Conservation (phyloP, 306 rosid genomes). For the Fragaria ananassa region DNA sequence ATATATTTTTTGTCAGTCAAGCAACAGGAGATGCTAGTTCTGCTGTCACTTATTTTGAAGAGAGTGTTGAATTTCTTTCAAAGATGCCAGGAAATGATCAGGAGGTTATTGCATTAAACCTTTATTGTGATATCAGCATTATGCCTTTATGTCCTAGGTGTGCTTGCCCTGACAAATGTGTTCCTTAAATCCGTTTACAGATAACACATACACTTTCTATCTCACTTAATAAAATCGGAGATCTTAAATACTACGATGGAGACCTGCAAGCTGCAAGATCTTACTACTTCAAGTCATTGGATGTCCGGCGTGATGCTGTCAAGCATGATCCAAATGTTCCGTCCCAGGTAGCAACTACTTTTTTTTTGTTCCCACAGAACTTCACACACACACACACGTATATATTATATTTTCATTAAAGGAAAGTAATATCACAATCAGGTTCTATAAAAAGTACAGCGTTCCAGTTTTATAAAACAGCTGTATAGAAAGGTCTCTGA, state of each 20-base stretch:
- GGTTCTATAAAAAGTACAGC: neutral
- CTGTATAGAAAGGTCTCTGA: neutral
- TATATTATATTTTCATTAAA: neutral
- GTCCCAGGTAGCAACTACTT: constrained; percentile 61
- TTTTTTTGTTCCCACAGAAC: neutral
- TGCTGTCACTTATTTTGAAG: constrained; percentile 77
- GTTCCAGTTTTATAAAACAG: neutral
- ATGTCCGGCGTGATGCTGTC: constrained; percentile 76
- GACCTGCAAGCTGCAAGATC: constrained; percentile 79
- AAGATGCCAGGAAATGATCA: constrained; percentile 67
- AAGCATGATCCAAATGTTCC: constrained; percentile 54
- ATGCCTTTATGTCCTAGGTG: neutral
- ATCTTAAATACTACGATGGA: constrained; percentile 88
- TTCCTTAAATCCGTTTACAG: constrained; percentile 34
- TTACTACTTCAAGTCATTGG: constrained; percentile 67
- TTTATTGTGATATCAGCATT: constrained; percentile 9
- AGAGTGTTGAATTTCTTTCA: constrained; percentile 82
- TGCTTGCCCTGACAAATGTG: neutral
- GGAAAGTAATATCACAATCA: neutral
- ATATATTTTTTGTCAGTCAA: constrained; percentile 54
- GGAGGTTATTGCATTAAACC: constrained; percentile 58
- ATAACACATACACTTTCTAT: constrained; percentile 87
- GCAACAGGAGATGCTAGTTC: constrained; percentile 77
- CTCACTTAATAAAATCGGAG: constrained; percentile 95
- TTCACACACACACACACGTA: neutral